phyloP scores from a whole-genome alignment of 2,329 filamentous ascomycete species.

The Neonectria coccinea region DNA sequence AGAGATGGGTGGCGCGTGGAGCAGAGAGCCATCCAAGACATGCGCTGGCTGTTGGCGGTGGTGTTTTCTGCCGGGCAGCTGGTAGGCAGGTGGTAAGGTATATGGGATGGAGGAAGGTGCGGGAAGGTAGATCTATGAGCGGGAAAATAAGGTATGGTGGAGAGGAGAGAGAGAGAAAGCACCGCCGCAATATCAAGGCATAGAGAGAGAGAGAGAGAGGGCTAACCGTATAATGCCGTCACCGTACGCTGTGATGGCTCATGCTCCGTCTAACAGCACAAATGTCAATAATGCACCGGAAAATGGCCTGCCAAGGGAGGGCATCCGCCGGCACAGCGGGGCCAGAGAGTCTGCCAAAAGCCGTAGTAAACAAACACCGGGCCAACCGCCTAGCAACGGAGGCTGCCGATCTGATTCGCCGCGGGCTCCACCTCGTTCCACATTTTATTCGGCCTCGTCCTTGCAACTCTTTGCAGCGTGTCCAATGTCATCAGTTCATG shows the following conservation, averaged over 20 bases:
- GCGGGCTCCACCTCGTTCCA: slow-evolving; percentile 13
- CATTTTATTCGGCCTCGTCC: slow-evolving; percentile 36
- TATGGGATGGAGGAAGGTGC: slow-evolving; percentile 16
- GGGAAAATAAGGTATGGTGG: slow-evolving; percentile 17
- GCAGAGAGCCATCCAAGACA: slow-evolving; percentile 42
- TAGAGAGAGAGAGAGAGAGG: slow-evolving; percentile 26
- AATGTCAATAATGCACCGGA: slow-evolving; percentile 41
- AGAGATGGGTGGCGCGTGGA: slow-evolving; percentile 32
- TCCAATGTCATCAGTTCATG: slow-evolving; percentile 28
- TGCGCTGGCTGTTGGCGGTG: slow-evolving; percentile 25
- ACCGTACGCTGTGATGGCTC: slow-evolving; percentile 33
- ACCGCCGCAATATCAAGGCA: slow-evolving; percentile 16
- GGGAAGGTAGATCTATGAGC: slow-evolving; percentile 6
- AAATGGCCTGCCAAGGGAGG: slow-evolving; percentile 33
- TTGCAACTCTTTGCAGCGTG: slow-evolving; percentile 33
- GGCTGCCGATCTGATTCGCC: slow-evolving; percentile 39
- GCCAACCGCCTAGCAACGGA: slow-evolving; percentile 51
- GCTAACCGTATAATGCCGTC: slow-evolving; percentile 34
- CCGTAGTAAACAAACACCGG: slow-evolving; percentile 51
- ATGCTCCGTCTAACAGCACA: slow-evolving; percentile 28
- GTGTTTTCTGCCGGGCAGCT: slow-evolving; percentile 19
- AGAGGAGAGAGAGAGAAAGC: slow-evolving; percentile 21
- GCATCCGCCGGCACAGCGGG: slow-evolving; percentile 38
- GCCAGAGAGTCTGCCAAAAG: slow-evolving; percentile 30
- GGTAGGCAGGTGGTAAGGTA: slow-evolving; percentile 12